These are phyloP conservation scores for Tranzscheliella williamsii DNA, from an alignment of 1,284 basidiomycete genomes.

Conservation along the genomic window DNA sequence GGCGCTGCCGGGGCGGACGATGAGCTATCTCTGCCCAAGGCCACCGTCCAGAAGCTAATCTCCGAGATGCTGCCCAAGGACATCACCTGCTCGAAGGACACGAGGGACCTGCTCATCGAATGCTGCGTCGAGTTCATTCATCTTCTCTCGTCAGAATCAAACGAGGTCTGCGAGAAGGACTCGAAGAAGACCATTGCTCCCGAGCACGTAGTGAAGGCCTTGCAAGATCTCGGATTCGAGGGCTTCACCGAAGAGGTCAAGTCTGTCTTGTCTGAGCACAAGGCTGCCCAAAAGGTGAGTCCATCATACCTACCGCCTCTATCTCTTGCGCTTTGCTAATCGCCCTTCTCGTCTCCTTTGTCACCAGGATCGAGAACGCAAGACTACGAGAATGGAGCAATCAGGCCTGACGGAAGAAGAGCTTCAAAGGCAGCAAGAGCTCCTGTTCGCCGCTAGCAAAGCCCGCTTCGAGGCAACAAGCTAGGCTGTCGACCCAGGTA, in stretches of 20 bases:
- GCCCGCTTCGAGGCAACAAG: constrained; percentile 61
- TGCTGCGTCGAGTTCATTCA: constrained; percentile 99
- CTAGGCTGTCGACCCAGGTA: neutral
- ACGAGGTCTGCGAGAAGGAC: constrained; percentile 96
- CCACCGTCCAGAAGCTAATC: constrained; percentile 96
- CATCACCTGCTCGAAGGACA: constrained; percentile 90
- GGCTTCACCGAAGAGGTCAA: constrained; percentile 84
- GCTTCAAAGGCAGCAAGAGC: constrained; percentile 81
- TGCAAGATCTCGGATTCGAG: constrained; percentile 91
- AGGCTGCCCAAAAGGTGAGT: constrained; percentile 79
- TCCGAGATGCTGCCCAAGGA: constrained; percentile 85
- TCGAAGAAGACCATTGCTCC: constrained; percentile 99
- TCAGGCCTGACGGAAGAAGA: constrained; percentile 91
- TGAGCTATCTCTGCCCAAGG: constrained; percentile 91
- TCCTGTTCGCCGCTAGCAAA: constrained; percentile 83
- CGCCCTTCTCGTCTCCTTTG: neutral
- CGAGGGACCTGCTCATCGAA: constrained; percentile 92
- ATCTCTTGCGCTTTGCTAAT: too few species aligned
- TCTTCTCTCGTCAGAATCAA: constrained; percentile 93
- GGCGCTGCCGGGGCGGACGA: constrained; percentile 72
- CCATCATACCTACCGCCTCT: too few species aligned
- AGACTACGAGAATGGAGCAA: constrained; percentile 71
- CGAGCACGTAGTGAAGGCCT: constrained; percentile 89
- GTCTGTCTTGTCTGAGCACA: constrained; percentile 89
- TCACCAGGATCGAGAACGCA: constrained; percentile 69